Percentiles rank a stretch among this genome's conserved stretches.
Evolutionary conservation across 495 filamentous ascomycete genomes (phyloP).

Genomic region (Aspergillus avenaceus): DNA sequence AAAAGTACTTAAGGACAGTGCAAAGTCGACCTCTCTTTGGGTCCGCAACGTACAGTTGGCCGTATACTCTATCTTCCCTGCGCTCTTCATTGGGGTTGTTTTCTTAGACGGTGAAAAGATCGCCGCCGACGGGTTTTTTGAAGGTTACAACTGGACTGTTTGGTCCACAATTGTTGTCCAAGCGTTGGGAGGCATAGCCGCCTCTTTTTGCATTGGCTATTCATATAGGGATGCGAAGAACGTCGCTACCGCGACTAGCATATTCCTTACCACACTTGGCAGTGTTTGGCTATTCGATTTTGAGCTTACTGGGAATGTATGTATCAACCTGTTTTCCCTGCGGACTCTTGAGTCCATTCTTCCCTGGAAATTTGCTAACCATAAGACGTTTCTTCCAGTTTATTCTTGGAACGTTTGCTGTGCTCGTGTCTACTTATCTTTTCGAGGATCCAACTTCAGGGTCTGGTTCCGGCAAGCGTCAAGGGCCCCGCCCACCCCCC

Average conservation of each 20-base stretch:
- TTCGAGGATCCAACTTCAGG: conserved; percentile 55
- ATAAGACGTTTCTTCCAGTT: conserved; percentile 54
- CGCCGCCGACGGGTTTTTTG: conserved; percentile 80
- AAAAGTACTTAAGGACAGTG: conserved; percentile 84
- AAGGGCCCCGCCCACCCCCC: conserved; percentile 58
- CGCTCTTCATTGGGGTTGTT: conserved; percentile 79
- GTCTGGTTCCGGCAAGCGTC: conserved; percentile 38
- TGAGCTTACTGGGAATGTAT: conserved; percentile 63
- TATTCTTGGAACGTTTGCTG: conserved; percentile 69
- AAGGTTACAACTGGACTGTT: conserved; percentile 87
- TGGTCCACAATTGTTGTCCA: conserved; percentile 83
- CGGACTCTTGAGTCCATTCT: neutral
- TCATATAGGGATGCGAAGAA: conserved; percentile 68
- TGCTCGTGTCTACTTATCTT: conserved; percentile 77
- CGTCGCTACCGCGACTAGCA: conserved; percentile 86
- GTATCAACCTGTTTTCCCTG: conserved; percentile 33
- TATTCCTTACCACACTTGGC: conserved; percentile 76
- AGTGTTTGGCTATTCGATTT: conserved; percentile 85
- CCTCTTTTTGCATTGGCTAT: conserved; percentile 81
- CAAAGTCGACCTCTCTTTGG: conserved; percentile 70
- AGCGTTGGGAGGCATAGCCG: conserved; percentile 74
- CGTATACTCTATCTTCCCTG: conserved; percentile 85
- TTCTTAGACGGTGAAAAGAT: conserved; percentile 84
- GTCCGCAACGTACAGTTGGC: conserved; percentile 90
- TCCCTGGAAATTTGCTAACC: neutral